phyloP scores from a whole-genome alignment of 768 basidiomycete genomes.

The Hericium coralloides region DNA sequence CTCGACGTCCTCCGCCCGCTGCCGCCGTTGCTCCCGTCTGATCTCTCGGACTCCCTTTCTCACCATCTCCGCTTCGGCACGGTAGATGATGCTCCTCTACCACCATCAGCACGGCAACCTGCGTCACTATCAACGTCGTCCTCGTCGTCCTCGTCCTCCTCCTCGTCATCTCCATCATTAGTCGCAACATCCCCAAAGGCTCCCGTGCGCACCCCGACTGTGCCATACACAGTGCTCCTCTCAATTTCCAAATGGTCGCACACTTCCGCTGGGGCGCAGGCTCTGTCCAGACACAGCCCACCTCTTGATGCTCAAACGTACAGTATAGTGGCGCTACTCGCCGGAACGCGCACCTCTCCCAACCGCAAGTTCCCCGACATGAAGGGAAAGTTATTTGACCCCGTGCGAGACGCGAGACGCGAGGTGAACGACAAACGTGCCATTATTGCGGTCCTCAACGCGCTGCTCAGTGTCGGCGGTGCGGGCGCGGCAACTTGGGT shows the following conservation, averaged over 20 bases:
- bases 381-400: conserved; percentile 27
- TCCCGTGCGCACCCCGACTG: conserved; percentile 21
- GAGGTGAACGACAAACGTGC: conserved; percentile 50
- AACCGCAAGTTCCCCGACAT: conserved; percentile 57
- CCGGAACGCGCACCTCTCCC: conserved; percentile 73
- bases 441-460: conserved; percentile 64
- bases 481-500: conserved; percentile 66
- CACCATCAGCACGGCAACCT: too few relatives aligned
- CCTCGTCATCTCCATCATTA: not conserved
- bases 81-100: conserved; percentile 9
- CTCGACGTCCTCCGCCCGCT: conserved; percentile 39
- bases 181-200: not conserved
- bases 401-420: conserved; percentile 32
- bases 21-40: conserved; percentile 33
- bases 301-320: conserved; percentile 47
- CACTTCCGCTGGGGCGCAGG: conserved; percentile 33
- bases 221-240: conserved; percentile 54
- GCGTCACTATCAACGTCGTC: not conserved
- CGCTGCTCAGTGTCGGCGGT: conserved; percentile 56
- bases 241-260: conserved; percentile 64
- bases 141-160: not conserved
- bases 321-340: conserved; percentile 65
- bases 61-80: conserved; percentile 23
- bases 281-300: conserved; percentile 30
- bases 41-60: conserved; percentile 33